Base-by-base conservation (phyloP, 805 yeast genomes). In the Candida quercuum region DNA sequence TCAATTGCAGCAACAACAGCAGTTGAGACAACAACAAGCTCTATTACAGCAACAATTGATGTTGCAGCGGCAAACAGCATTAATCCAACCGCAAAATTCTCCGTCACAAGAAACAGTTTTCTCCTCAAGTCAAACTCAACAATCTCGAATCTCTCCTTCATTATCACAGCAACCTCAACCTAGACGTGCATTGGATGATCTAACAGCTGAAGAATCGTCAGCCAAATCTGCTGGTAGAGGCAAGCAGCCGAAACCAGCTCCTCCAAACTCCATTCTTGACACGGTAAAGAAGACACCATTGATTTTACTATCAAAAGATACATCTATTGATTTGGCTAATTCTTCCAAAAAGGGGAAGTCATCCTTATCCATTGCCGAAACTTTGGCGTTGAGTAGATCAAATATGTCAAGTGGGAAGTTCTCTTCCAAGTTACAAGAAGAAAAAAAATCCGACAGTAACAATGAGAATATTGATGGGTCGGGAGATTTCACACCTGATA, bases 361-460 rank as follows among this genome's bases (percentile, higher is more conserved):
- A 27, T 48, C 67, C 2, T 51, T 75, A 21, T 71, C 82, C 2
- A 76, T 77, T 35, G 82, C 83, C 0, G 80, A 77, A 45, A 74
- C 81, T 3, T 56, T 77, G 45, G 83, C 83, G 0, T 47, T 73
- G 37, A 73, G 72, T 42, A 56, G 81, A 28, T 64, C 73, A 3
- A 60, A 67, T 9, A 69, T 72, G 71, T 52, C 56, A 1, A 57
- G 56, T 42, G 58, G 57, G 4, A 52, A 50, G 36, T 54, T 48
- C 32, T 48, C 49, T 25, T 45, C 57, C 10, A 51, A 54, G 30
- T 24, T 54, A 16, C 49, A 54, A 22, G 53, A 40, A n/a, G 51
- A 40, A 17, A 25, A 36, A 20, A 42, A 42, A 25, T 27, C 22
- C 1, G 40, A 37, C 11, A 37, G 40, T 20, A 27, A 33, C 8